Evolutionary conservation across 257 asterid genomes (phyloP).

Genomic region (Scutellaria barbata): DNA sequence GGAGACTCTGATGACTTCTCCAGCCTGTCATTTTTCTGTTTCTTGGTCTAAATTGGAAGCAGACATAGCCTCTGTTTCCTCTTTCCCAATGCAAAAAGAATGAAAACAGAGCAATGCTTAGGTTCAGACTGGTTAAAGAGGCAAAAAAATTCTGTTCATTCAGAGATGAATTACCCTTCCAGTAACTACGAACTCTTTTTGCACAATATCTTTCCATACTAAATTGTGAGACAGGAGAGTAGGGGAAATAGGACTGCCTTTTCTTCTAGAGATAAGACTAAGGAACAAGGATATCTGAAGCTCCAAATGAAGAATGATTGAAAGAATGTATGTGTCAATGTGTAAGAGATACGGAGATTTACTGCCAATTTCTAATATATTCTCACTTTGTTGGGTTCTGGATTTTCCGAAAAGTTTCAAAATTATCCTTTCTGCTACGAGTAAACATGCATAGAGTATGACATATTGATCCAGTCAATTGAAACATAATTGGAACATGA

Average conservation of each 20-base stretch:
- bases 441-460: neutral
- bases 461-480: constrained; percentile 15
- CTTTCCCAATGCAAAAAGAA: neutral
- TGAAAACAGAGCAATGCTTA: neutral
- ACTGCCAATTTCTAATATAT: neutral
- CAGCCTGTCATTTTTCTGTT: constrained; percentile 8
- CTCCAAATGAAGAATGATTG: neutral
- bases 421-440: neutral
- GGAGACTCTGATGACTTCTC: neutral
- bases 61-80: constrained; percentile 2
- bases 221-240: neutral
- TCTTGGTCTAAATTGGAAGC: constrained; percentile 1
- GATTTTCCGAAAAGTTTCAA: neutral
- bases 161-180: neutral
- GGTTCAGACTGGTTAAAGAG: neutral
- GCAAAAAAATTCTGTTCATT: neutral
- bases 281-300: neutral
- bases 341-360: neutral
- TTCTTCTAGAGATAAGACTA: neutral
- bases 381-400: neutral
- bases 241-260: neutral
- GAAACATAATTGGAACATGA: constrained; percentile 6
- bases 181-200: neutral
- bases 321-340: neutral
- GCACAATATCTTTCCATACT: neutral